Evolutionary conservation across 257 asterid genomes (phyloP), one percentile per base, ranked within the genome.

Genomic region (Vinca minor): DNA sequence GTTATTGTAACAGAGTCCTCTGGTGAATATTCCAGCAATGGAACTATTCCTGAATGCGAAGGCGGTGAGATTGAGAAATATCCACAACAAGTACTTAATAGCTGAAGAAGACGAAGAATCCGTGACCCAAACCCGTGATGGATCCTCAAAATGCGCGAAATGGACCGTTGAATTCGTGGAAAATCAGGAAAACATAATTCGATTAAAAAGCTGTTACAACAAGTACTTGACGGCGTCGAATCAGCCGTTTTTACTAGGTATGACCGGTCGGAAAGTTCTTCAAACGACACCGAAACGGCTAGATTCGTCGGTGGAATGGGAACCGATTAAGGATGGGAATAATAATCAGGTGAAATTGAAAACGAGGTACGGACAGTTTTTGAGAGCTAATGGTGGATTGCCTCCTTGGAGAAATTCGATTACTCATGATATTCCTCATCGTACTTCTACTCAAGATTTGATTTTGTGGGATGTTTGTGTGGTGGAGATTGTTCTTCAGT

Each of bases 331-430:
- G 56, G 94, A 87, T 5, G 86, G 81, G n/a, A n/a, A n/a, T 46
- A 79, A 79, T 63, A n/a, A n/a, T n/a, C 78, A 74, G 60, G 85
- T 93, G 3, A 87, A 85, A 94, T 63, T 93, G 39, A 93, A 81
- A 76, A 93, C 98, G 11, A 54, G 96, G 78, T 93, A 89, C 65
- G 98, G 98, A 1, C 95, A 87, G 67, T 93, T 75, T 32, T 62
- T 93, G 70, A 64, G 97, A 62, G 98, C 88, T 0, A 93, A 93
- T 48, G 97, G 95, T 21, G 97, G 98, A 0, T 20, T 85, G 61
- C 96, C 96, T 28, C 98, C 98, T 64, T 93, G 97, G 96, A 79
- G 95, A 74, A 93, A 93, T 31, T 84, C 97, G 10, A 79, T 93
- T 18, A 89, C 98, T 18, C 98, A 89, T 69, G 97, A 89, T 68